A percentile compares a stretch with the other conserved stretches of the same genome.
These are phyloP conservation scores for Cucurbita moschata DNA, from an alignment of 306 rosid genomes.

Conservation along the genomic window DNA sequence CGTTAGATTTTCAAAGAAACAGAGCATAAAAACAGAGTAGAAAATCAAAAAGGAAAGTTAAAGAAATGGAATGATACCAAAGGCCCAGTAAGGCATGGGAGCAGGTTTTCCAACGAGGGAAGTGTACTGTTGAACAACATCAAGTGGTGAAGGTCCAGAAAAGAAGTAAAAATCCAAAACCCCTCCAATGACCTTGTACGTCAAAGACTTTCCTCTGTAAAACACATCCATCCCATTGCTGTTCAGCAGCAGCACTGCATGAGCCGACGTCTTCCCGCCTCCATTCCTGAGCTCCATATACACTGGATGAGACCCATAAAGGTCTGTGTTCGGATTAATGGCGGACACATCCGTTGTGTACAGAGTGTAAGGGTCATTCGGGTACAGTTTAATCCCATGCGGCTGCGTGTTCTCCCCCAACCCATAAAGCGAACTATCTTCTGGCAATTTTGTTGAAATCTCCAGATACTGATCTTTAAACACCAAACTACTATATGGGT, in stretches of 20 bases:
- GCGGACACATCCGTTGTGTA: slow-evolving; percentile 75
- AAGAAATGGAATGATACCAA: slow-evolving; percentile 34
- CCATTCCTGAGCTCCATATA: slow-evolving; percentile 78
- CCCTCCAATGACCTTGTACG: slow-evolving; percentile 82
- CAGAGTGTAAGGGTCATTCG: slow-evolving; percentile 73
- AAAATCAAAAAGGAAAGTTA: background rate
- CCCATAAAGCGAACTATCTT: slow-evolving; percentile 68
- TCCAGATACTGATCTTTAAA: slow-evolving; percentile 94
- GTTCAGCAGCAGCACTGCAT: slow-evolving; percentile 73
- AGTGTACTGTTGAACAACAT: slow-evolving; percentile 88
- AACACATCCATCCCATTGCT: slow-evolving; percentile 99
- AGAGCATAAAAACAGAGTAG: background rate
- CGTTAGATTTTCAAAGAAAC: background rate
- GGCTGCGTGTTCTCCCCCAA: slow-evolving; percentile 92
- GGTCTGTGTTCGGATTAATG: slow-evolving; percentile 73
- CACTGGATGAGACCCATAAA: slow-evolving; percentile 86
- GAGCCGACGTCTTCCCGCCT: slow-evolving; percentile 52
- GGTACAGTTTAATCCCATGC: slow-evolving; percentile 73
- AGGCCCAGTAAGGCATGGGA: slow-evolving; percentile 98
- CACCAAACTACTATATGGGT: slow-evolving; percentile 49
- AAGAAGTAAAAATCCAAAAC: slow-evolving; percentile 91
- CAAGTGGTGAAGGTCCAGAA: slow-evolving; percentile 66
- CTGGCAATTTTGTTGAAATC: slow-evolving; percentile 70
- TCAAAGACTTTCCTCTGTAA: slow-evolving; percentile 59
- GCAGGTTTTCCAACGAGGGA: slow-evolving; percentile 83